A percentile compares a stretch with the other conserved stretches of the same genome.
Conservation (phyloP, 306 rosid genomes). For the Castanea sativa region DNA sequence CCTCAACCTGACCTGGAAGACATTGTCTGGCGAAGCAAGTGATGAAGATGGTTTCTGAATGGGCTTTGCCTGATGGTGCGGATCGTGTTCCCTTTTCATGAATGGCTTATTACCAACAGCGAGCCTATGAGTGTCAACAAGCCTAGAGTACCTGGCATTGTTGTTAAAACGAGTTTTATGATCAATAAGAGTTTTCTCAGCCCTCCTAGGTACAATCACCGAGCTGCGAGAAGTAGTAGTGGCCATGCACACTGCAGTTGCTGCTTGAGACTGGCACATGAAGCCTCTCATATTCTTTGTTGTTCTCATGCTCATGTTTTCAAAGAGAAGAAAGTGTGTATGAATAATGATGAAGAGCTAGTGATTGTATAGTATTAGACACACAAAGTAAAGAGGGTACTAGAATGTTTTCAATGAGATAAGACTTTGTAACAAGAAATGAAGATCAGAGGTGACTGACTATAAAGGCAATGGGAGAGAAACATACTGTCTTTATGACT, state of each 20-base stretch:
- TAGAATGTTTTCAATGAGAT: neutral
- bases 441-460: constrained; percentile 22
- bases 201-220: constrained; percentile 45
- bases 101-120: constrained; percentile 12
- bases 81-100: constrained; percentile 15
- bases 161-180: constrained; percentile 31
- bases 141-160: constrained; percentile 56
- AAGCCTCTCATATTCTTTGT: constrained; percentile 50
- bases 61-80: constrained; percentile 23
- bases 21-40: constrained; percentile 29
- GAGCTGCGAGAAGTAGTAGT: constrained; percentile 40
- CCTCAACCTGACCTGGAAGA: constrained; percentile 55
- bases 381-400: neutral
- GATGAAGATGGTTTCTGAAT: constrained; percentile 29
- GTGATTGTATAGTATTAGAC: neutral
- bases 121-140: constrained; percentile 42
- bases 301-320: constrained; percentile 38
- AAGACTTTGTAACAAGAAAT: neutral
- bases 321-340: neutral
- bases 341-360: neutral
- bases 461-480: constrained; percentile 11
- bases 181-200: constrained; percentile 26
- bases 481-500: constrained; percentile 50
- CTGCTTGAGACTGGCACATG: constrained; percentile 69
- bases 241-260: constrained; percentile 75